Evolutionary conservation across 2,329 filamentous ascomycete species (phyloP).

Genomic region (Didymella arachidicola): DNA sequence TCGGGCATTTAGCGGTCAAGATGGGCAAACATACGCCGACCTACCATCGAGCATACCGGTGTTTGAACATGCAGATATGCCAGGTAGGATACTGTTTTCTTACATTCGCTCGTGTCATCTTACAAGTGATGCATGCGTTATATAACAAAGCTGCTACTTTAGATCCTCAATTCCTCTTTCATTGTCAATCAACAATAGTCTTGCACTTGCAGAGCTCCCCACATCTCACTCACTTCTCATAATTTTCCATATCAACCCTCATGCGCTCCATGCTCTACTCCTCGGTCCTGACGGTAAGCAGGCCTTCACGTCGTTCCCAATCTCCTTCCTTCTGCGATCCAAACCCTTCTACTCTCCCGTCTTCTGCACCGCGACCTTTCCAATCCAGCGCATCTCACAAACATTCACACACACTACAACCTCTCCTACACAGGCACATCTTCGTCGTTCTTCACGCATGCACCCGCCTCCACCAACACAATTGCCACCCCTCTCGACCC

Average conservation of each 20-base stretch:
- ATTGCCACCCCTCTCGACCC: slow-evolving; percentile 69
- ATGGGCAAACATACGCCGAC: slow-evolving; percentile 9
- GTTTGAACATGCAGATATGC: slow-evolving; percentile 71
- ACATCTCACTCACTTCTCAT: no score
- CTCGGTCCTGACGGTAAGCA: slow-evolving; percentile 51
- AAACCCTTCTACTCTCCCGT: slow-evolving; percentile 73
- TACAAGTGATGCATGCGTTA: no score
- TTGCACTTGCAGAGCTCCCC: neutral
- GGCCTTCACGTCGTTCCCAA: slow-evolving; percentile 81
- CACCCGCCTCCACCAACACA: slow-evolving; percentile 34
- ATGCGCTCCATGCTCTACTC: neutral
- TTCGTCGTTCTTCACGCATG: slow-evolving; percentile 62
- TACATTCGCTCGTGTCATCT: neutral
- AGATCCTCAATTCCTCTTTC: no score
- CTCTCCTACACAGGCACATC: slow-evolving; percentile 65
- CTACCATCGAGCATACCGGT: slow-evolving; percentile 44
- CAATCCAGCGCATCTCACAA: slow-evolving; percentile 79
- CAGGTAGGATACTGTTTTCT: slow-evolving; percentile 61
- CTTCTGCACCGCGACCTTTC: slow-evolving; percentile 81
- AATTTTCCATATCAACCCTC: no score
- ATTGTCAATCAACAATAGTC: no score
- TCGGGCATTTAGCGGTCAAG: slow-evolving; percentile 32
- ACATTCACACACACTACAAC: slow-evolving; percentile 84
- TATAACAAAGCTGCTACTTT: no score
- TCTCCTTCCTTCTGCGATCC: slow-evolving; percentile 73